phyloP scores from a whole-genome alignment of 345 rosid genomes.

The Citrus mangshanensis region DNA sequence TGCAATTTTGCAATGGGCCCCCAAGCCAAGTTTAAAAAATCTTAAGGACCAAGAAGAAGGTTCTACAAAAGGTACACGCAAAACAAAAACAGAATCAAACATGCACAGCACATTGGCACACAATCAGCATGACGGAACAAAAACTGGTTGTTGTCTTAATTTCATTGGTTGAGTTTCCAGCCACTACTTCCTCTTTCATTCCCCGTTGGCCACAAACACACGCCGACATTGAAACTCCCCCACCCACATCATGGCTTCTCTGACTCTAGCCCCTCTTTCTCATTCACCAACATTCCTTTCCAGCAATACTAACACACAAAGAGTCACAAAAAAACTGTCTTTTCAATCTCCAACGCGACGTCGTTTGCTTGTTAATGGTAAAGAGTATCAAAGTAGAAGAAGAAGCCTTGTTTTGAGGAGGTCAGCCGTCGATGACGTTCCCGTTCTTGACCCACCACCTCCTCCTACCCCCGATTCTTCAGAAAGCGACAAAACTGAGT shows the following conservation, averaged over 20 bases:
- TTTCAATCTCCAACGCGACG: not conserved
- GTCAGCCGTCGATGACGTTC: slow-evolving; percentile 42
- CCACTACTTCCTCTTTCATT: not conserved
- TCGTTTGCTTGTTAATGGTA: not conserved
- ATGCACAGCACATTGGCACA: too few relatives aligned
- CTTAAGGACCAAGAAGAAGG: not conserved
- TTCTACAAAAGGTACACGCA: too few relatives aligned
- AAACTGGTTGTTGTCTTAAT: not conserved
- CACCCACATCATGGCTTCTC: slow-evolving; percentile 13
- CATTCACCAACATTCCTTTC: not conserved
- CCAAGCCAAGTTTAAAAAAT: too few relatives aligned
- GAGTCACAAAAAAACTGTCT: not conserved
- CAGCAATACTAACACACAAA: not conserved
- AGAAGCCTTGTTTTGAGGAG: slow-evolving; percentile 32
- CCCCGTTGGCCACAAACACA: not conserved
- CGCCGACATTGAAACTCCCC: not conserved
- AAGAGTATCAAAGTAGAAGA: slow-evolving; percentile 8
- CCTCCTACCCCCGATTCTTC: slow-evolving; percentile 18
- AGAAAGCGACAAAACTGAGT: slow-evolving; percentile 11
- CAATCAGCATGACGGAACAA: not conserved
- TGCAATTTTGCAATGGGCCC: too few relatives aligned
- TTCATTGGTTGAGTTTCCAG: not conserved
- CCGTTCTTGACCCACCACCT: slow-evolving; percentile 39
- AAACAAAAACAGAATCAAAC: too few relatives aligned
- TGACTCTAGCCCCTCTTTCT: not conserved